Evolutionary conservation across 2,329 filamentous ascomycete genomes (phyloP).

Genomic region (Fusarium sp.): DNA sequence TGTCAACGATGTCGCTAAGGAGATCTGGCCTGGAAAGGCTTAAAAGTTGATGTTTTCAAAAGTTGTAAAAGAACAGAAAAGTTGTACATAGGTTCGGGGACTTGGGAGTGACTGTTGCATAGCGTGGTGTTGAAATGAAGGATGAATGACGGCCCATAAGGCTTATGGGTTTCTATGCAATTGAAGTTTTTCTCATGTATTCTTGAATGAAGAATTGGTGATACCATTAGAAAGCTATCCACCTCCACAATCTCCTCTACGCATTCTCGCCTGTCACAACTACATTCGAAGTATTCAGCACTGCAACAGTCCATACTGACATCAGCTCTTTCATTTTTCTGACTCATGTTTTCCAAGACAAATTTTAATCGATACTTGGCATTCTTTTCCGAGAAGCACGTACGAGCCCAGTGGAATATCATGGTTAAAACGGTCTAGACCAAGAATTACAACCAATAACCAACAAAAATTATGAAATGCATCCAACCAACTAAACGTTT

Average conservation of each 20-base stretch:
- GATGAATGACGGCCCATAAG: background rate
- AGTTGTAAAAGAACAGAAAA: background rate
- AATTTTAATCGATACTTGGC: background rate
- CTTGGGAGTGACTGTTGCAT: slow-evolving; percentile 14
- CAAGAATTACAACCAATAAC: background rate
- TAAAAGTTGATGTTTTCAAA: background rate
- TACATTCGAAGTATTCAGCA: background rate
- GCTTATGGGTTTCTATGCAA: too few species aligned
- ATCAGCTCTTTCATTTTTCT: background rate
- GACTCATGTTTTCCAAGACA: background rate
- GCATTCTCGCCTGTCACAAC: background rate
- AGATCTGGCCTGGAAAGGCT: slow-evolving; percentile 65
- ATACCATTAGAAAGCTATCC: background rate
- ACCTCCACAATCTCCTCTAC: background rate
- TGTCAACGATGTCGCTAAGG: slow-evolving; percentile 73
- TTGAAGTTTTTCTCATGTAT: too few species aligned
- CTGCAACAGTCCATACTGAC: background rate
- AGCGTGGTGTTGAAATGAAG: slow-evolving; percentile 28
- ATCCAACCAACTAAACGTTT: too few species aligned
- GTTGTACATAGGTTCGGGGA: slow-evolving; percentile 4
- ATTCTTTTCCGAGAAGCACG: background rate
- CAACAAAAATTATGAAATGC: background rate
- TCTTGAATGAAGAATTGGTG: background rate
- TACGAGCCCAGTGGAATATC: background rate
- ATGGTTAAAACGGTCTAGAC: background rate